Evolutionary conservation across 192 early-diverging fungal genomes (phyloP).

Genomic region (Pilaira anomala): DNA sequence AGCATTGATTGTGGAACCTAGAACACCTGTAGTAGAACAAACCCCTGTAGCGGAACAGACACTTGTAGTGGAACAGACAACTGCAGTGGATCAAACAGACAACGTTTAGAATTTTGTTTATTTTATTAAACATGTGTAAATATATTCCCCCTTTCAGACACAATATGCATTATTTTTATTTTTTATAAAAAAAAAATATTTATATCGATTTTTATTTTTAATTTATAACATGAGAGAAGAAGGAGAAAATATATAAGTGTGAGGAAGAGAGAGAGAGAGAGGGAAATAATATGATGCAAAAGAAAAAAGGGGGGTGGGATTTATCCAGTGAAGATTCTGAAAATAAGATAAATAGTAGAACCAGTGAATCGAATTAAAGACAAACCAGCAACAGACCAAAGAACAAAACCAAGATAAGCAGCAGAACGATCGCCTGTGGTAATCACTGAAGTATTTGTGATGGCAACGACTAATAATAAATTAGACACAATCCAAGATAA

Average conservation of each 20-base stretch:
- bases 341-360: conserved; percentile 60
- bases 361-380: conserved; percentile 69
- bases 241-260: not conserved
- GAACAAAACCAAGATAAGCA: conserved; percentile 61
- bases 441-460: conserved; percentile 52
- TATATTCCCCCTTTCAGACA: too few relatives aligned
- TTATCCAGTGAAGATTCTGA: conserved; percentile 53
- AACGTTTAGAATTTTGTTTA: too few relatives aligned
- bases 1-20: too few relatives aligned
- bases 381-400: conserved; percentile 73
- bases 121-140: too few relatives aligned
- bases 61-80: too few relatives aligned
- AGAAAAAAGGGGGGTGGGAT: not conserved
- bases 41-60: too few relatives aligned
- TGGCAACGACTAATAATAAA: conserved; percentile 56
- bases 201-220: not conserved
- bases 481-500: conserved; percentile 82
- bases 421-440: conserved; percentile 31
- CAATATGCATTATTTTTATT: too few relatives aligned
- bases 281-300: not conserved
- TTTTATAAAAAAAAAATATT: too few relatives aligned
- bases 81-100: too few relatives aligned
- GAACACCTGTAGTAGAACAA: too few relatives aligned
- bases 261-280: not conserved
- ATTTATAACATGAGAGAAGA: not conserved